These are phyloP conservation scores for Angomonas ambiguus DNA, from an alignment of 208 protist genomes.

Conservation along the genomic window DNA sequence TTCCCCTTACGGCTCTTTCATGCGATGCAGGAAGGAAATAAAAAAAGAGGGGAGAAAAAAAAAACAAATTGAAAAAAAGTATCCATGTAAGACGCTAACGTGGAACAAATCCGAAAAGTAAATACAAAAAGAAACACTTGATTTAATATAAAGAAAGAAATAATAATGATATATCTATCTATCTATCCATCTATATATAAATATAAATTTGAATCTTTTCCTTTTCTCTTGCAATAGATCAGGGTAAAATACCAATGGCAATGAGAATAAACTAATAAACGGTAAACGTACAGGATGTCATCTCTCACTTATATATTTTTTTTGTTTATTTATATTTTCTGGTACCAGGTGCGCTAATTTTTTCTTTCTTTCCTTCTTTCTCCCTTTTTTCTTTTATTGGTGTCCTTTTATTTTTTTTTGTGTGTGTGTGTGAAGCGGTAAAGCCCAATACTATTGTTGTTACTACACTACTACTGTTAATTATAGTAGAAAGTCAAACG, in stretches of 20 bases:
- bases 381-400: not conserved
- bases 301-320: no score
- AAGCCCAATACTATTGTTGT: no score
- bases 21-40: not conserved
- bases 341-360: not conserved
- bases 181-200: not conserved
- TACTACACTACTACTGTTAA: no score
- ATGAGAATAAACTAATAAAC: no score
- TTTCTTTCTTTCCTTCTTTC: not conserved
- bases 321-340: no score
- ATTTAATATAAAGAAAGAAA: conserved; percentile 5
- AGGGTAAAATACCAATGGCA: no score
- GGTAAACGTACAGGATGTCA: no score
- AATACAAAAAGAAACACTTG: conserved; percentile 15
- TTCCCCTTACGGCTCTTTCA: not conserved
- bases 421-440: no score
- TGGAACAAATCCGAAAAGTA: not conserved
- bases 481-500: no score
- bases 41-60: conserved; percentile 15
- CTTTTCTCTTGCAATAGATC: no score
- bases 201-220: no score
- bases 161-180: not conserved
- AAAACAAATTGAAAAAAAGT: conserved; percentile 5
- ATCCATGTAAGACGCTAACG: not conserved
- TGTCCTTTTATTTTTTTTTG: not conserved